Base-by-base conservation (phyloP, 345 rosid species). In the Barbarea vulgaris region DNA sequence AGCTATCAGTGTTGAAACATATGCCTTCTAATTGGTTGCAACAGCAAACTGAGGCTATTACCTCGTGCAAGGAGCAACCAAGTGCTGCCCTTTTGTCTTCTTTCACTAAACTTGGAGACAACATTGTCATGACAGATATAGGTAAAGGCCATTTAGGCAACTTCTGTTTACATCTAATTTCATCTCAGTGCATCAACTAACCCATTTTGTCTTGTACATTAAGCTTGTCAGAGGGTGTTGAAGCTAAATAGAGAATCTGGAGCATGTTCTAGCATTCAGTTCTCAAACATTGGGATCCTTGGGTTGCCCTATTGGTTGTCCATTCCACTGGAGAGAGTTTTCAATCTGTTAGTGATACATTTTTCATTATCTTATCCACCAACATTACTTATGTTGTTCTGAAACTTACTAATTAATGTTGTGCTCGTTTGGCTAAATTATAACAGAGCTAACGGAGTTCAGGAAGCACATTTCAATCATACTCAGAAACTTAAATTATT, bases 301-400 rank as follows among this genome's bases (percentile, higher is more conserved):
- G 97, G 98, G 73, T 82, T 95, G 58, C 97, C 99, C 30, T 95
- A 90, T 73, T 90, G 99, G 99, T 53, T 84, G 61, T 59, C 83
- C 66, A 76, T 63, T 75, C 91, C 86, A 51, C 67, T 92, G 65
- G 99, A 92, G 81, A 88, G 83, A 75, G 83, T 87, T 79, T 87
- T 83, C 72, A 75, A 89, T 62, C 39, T 61, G 99, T 95, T 70
- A 90, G 99, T 89, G 62, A 39, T 58, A 39, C 21, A 7, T 47
- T 56, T 41, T 28, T 67, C 53, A 53, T 25, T 19, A 11, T 51
- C 27, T 57, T 67, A 28, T 50, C 36, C 28, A 6, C 14, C 28
- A 31, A 28, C 7, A 34, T 52, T 52, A 18, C 14, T 53, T 42
- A 37, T 63, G 59, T 56, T 41, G 37, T 42, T 72, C 44, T 59